Percentiles rank a stretch among this genome's conserved stretches.
phyloP scores from a whole-genome alignment of 176 grass and related monocot species.

The Luzula sylvatica region DNA sequence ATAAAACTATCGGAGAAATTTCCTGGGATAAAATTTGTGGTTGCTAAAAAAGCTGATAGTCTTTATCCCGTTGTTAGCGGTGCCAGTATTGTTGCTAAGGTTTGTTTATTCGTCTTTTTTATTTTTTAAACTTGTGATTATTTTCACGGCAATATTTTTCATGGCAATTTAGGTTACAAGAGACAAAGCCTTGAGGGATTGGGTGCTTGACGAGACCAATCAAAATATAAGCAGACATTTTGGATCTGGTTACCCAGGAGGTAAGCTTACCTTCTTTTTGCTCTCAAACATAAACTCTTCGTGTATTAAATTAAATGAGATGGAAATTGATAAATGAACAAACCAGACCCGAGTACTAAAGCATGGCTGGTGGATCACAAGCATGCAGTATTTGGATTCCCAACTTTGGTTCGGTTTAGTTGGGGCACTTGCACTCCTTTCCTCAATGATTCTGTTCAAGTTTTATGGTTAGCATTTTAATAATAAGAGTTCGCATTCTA shows the following conservation, averaged over 20 bases:
- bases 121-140: background rate
- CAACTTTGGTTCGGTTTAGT: slow-evolving; percentile 83
- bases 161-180: slow-evolving; percentile 53
- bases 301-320: no score
- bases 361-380: slow-evolving; percentile 78
- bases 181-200: slow-evolving; percentile 67
- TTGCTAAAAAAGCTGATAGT: slow-evolving; percentile 91
- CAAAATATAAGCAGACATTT: slow-evolving; percentile 70
- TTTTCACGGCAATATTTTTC: background rate
- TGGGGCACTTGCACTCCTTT: slow-evolving; percentile 84
- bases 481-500: no score
- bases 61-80: slow-evolving; percentile 94
- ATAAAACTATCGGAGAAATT: slow-evolving; percentile 77
- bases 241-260: slow-evolving; percentile 93
- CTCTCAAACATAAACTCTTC: background rate
- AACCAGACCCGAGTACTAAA: slow-evolving; percentile 81
- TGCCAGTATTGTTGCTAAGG: slow-evolving; percentile 94
- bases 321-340: background rate
- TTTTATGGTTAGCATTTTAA: slow-evolving; percentile 54
- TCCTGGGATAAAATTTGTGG: slow-evolving; percentile 81
- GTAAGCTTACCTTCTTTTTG: slow-evolving; percentile 22
- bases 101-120: slow-evolving; percentile 11
- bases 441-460: slow-evolving; percentile 53
- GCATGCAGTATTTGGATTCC: slow-evolving; percentile 73
- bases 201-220: slow-evolving; percentile 76